A percentile compares a stretch with the other conserved stretches of the same genome.
Evolutionary conservation across 148 eudicot species (phyloP).

Genomic region (Arctostaphylos glauca): DNA sequence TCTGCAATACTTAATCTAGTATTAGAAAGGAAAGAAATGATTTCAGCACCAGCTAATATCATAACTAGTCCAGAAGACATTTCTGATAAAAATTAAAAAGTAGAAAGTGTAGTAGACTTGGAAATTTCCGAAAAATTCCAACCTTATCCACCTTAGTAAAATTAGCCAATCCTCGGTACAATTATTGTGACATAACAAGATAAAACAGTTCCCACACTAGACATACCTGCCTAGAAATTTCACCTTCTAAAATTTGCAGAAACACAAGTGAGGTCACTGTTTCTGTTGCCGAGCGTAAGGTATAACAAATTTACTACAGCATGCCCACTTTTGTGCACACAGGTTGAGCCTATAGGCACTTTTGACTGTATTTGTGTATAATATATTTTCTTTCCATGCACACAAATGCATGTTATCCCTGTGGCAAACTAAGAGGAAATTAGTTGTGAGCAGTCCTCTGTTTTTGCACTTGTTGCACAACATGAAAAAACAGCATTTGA

Average conservation of each 20-base stretch:
- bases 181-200: background rate
- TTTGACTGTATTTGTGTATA: background rate
- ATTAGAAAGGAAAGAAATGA: slow-evolving; percentile 4
- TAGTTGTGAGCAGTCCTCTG: background rate
- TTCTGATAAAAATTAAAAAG: background rate
- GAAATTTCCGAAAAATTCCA: background rate
- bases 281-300: no score
- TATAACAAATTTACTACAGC: background rate
- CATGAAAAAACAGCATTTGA: background rate
- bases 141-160: background rate
- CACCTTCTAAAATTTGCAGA: background rate
- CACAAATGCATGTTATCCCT: background rate
- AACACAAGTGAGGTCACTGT: background rate
- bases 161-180: background rate
- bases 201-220: background rate
- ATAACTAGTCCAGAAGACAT: background rate
- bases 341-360: no score
- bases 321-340: no score
- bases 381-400: no score
- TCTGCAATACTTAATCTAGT: slow-evolving; percentile 46
- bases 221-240: background rate
- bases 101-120: background rate
- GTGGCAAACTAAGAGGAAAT: background rate
- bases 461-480: background rate
- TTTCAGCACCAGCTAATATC: background rate